Evolutionary conservation across 176 grass and related monocot species (phyloP).

Genomic region (Aegilops longissima): DNA sequence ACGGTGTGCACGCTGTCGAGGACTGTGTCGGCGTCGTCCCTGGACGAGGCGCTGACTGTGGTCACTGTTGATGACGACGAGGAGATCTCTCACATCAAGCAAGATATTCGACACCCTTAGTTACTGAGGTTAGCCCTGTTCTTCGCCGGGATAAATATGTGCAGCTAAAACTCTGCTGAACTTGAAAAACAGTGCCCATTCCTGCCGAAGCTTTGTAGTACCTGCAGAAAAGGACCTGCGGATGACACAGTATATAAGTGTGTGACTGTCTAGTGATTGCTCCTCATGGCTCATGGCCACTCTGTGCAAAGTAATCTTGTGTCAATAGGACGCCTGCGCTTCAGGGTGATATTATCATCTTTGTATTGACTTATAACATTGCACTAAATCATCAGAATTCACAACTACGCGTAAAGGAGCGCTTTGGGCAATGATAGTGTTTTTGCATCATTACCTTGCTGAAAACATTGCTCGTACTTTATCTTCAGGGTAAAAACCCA

Average conservation of each 20-base stretch:
- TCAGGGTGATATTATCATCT: background rate
- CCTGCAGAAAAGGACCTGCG: background rate
- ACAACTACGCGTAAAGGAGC: background rate
- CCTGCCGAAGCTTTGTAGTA: background rate
- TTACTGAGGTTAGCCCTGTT: background rate
- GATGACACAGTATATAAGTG: background rate
- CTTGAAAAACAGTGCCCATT: background rate
- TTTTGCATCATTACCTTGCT: too few species aligned
- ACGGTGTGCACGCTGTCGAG: constrained; percentile 76
- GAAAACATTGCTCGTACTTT: too few species aligned
- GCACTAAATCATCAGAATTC: background rate
- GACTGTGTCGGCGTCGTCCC: constrained; percentile 57
- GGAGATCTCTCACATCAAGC: constrained; percentile 15
- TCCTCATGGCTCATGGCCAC: background rate
- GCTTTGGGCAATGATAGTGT: too few species aligned
- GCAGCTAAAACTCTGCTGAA: background rate
- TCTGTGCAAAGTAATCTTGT: background rate
- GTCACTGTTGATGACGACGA: constrained; percentile 37
- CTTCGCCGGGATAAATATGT: background rate
- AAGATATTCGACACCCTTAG: constrained; percentile 13
- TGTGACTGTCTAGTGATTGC: background rate
- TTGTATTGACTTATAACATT: background rate
- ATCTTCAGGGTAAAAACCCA: too few species aligned
- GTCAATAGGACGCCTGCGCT: background rate
- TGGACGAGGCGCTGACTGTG: constrained; percentile 56